These are phyloP conservation scores for Solanum ossicruentum DNA, from an alignment of 257 asterid genomes.

Conservation along the genomic window DNA sequence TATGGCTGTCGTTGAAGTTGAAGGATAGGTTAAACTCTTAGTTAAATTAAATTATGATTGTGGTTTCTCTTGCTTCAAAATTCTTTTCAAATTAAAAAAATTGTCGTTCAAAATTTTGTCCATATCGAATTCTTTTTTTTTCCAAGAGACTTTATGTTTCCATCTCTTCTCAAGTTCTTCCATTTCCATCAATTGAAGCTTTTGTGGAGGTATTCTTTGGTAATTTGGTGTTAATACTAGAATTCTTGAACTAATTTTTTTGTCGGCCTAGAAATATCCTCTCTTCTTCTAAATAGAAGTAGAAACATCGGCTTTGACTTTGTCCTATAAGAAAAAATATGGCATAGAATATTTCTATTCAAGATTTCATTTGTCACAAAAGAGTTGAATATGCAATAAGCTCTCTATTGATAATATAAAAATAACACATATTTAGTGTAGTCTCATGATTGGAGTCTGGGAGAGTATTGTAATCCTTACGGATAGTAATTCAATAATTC, in stretches of 20 bases:
- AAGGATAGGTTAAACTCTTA: background rate
- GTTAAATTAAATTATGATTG: background rate
- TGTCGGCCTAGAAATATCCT: background rate
- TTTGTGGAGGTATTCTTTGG: background rate
- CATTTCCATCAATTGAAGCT: background rate
- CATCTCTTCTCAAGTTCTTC: background rate
- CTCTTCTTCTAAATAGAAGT: too few species aligned
- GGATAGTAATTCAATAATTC: too few species aligned
- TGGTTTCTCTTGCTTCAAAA: background rate
- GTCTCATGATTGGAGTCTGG: too few species aligned
- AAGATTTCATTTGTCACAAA: too few species aligned
- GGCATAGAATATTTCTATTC: too few species aligned
- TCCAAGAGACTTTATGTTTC: too few species aligned
- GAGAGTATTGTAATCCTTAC: too few species aligned
- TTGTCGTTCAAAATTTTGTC: background rate
- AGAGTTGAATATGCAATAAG: too few species aligned
- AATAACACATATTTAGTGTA: too few species aligned
- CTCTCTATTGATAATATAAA: too few species aligned
- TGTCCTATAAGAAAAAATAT: too few species aligned
- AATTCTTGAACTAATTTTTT: background rate
- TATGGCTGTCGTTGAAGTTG: background rate
- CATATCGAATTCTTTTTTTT: background rate
- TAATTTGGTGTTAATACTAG: background rate
- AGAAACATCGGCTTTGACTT: too few species aligned
- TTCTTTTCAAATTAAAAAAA: background rate